A percentile compares a stretch with the other conserved stretches of the same genome.
phyloP scores from a whole-genome alignment of 1,284 basidiomycete species.

The Fistulina hepatica region DNA sequence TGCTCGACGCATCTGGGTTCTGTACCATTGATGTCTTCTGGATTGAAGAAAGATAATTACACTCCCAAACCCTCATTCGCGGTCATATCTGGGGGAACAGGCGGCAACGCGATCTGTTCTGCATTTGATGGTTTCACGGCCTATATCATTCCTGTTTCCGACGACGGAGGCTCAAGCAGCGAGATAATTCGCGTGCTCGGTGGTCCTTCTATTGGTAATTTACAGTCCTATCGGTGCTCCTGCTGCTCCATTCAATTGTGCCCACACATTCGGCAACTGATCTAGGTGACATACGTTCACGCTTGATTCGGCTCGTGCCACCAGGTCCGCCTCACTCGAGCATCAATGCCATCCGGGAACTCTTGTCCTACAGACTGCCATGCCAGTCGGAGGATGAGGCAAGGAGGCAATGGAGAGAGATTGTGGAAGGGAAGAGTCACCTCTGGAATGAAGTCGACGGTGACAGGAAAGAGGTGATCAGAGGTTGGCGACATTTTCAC shows the following conservation, averaged over 20 bases:
- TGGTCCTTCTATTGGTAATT: conserved; percentile 71
- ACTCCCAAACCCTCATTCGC: conserved; percentile 29
- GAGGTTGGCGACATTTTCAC: conserved; percentile 38
- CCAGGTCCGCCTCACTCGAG: conserved; percentile 44
- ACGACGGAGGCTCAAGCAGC: conserved; percentile 78
- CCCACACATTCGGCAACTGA: conserved; percentile 7
- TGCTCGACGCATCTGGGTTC: too few relatives aligned
- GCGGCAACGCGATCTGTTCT: conserved; percentile 69
- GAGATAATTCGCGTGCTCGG: conserved; percentile 79
- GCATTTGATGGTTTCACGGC: conserved; percentile 53
- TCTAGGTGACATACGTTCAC: conserved; percentile 71
- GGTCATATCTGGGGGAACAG: conserved; percentile 74
- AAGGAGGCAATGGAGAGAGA: conserved; percentile 84
- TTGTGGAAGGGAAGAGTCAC: conserved; percentile 79
- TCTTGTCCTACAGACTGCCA: conserved; percentile 78
- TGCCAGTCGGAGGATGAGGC: conserved; percentile 60
- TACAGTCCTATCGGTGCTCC: conserved; percentile 7
- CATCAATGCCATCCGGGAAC: conserved; percentile 57
- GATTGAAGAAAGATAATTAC: conserved; percentile 17
- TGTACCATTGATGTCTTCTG: too few relatives aligned
- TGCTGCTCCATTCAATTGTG: conserved; percentile 6
- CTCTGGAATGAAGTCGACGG: conserved; percentile 86
- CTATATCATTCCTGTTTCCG: conserved; percentile 75
- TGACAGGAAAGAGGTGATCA: conserved; percentile 86
- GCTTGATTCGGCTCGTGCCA: conserved; percentile 74